Evolutionary conservation across 192 early-diverging fungal species (phyloP).

Genomic region (Coemansia sp.): DNA sequence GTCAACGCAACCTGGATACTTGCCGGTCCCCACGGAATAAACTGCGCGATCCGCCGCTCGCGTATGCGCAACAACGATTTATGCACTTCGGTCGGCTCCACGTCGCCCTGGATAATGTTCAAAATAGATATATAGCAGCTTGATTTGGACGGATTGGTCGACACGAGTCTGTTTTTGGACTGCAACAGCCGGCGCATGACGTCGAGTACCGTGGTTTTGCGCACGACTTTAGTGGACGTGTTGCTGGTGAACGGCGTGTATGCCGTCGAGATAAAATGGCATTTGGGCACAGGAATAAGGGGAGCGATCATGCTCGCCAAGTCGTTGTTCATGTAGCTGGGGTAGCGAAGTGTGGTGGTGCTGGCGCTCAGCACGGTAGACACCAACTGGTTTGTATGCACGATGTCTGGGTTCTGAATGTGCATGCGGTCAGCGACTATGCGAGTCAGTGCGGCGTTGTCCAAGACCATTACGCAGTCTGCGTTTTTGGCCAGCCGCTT

Average conservation of each 20-base stretch:
- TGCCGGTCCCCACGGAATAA: conserved; percentile 99
- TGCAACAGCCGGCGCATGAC: conserved; percentile 96
- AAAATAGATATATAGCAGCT: conserved; percentile 97
- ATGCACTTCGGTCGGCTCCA: conserved; percentile 98
- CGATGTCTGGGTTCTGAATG: conserved; percentile 90
- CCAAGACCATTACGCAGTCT: conserved; percentile 95
- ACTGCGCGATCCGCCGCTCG: conserved; percentile 89
- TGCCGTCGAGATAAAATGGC: conserved; percentile 91
- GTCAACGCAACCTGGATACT: conserved; percentile 98
- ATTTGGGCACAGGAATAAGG: conserved; percentile 96
- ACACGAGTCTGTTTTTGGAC: conserved; percentile 97
- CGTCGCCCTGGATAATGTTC: conserved; percentile 99
- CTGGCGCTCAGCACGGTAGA: conserved; percentile 97
- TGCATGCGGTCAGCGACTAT: conserved; percentile 93
- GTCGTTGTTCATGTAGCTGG: conserved; percentile 99
- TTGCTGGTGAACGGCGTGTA: conserved; percentile 98
- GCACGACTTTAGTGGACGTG: conserved; percentile 88
- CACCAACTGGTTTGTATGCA: conserved; percentile 96
- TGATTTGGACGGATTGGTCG: conserved; percentile 83
- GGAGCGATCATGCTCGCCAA: conserved; percentile 92
- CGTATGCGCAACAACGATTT: conserved; percentile 94
- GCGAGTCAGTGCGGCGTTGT: conserved; percentile 90
- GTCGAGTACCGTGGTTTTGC: conserved; percentile 96
- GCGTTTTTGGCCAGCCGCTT: conserved; percentile 90
- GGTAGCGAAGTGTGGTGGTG: conserved; percentile 95